A percentile compares a stretch with the other conserved stretches of the same genome.
These are phyloP conservation scores for Heritiera fomes DNA, from an alignment of 345 rosid species.

Conservation along the genomic window DNA sequence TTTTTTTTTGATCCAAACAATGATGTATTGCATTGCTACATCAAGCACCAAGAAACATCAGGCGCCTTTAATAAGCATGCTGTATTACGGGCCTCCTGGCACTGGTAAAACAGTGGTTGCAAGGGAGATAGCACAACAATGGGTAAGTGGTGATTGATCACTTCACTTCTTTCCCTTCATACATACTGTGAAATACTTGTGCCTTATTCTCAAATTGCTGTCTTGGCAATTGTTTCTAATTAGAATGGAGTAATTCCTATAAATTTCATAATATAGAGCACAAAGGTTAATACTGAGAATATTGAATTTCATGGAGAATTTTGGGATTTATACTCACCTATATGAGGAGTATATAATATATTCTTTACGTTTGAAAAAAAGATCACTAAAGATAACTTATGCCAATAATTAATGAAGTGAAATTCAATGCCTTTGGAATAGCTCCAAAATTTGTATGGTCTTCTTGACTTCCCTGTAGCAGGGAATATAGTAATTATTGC, in stretches of 20 bases:
- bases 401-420: neutral
- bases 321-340: neutral
- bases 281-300: neutral
- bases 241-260: constrained; percentile 9
- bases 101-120: constrained; percentile 99
- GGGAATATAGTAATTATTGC: neutral
- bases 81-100: constrained; percentile 98
- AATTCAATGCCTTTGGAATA: neutral
- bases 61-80: constrained; percentile 94
- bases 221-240: neutral
- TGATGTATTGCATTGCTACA: constrained; percentile 28
- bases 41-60: constrained; percentile 76
- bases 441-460: neutral
- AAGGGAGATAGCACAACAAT: constrained; percentile 86
- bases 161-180: neutral
- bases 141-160: constrained; percentile 41
- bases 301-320: neutral
- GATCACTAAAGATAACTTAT: neutral
- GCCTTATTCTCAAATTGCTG: constrained; percentile 2
- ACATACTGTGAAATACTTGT: neutral
- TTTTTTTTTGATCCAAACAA: too few relatives aligned
- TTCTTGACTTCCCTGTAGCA: neutral
- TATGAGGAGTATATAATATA: neutral
- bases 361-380: neutral
- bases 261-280: neutral